Conservation (phyloP, 352 stramenopile genomes). For the Phytophthora capsici region DNA sequence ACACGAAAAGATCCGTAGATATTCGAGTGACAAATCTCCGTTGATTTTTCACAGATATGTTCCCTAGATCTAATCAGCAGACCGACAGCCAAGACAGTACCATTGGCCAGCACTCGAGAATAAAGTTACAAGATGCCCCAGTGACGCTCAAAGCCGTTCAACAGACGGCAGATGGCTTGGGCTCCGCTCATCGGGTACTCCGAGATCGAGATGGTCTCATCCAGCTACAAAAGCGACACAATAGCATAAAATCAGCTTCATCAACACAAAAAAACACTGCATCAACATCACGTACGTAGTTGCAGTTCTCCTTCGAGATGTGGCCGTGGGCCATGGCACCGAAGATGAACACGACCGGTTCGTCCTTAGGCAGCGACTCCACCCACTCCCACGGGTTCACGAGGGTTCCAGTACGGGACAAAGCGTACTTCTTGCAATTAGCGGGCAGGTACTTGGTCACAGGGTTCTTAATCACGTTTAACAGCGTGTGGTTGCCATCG, state of each 20-base stretch:
- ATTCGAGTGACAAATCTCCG: slow-evolving; percentile 1
- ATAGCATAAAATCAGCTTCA: no score
- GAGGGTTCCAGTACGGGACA: slow-evolving; percentile 93
- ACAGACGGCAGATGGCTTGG: slow-evolving; percentile 95
- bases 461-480: slow-evolving; percentile 99
- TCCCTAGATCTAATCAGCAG: slow-evolving; percentile 14
- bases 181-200: slow-evolving; percentile 98
- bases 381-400: slow-evolving; percentile 97
- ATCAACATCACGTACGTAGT: slow-evolving; percentile 88
- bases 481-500: slow-evolving; percentile 95
- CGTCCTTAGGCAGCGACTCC: slow-evolving; percentile 88
- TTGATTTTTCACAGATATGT: slow-evolving; percentile 14
- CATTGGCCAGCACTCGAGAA: slow-evolving; percentile 4
- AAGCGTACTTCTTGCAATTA: slow-evolving; percentile 95
- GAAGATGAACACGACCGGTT: slow-evolving; percentile 98
- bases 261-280: no score
- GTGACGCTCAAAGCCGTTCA: slow-evolving; percentile 98
- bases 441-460: slow-evolving; percentile 97
- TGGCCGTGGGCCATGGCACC: slow-evolving; percentile 97
- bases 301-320: slow-evolving; percentile 97
- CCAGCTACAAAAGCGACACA: slow-evolving; percentile 65
- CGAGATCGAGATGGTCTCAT: slow-evolving; percentile 97
- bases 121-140: slow-evolving; percentile 97
- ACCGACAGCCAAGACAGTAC: slow-evolving; percentile 9
- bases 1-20: slow-evolving; percentile 8